phyloP scores from a whole-genome alignment of 805 yeast species.

The Candida pini region DNA sequence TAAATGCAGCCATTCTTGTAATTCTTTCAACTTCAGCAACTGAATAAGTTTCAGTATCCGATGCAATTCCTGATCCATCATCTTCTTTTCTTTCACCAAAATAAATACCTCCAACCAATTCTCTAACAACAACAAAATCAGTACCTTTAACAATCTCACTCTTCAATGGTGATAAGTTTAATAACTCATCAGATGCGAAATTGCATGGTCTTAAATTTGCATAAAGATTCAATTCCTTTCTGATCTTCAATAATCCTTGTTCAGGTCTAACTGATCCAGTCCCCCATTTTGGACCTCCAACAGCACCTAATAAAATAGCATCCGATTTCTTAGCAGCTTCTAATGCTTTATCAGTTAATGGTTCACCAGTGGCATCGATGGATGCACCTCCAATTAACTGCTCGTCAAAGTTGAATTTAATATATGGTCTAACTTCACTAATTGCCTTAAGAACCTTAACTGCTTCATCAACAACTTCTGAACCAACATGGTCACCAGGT shows the following conservation, averaged over 20 bases:
- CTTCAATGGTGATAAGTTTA: slow-evolving; percentile 85
- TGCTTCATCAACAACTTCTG: slow-evolving; percentile 86
- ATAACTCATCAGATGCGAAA: slow-evolving; percentile 78
- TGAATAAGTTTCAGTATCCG: slow-evolving; percentile 90
- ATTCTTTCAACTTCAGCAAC: slow-evolving; percentile 92
- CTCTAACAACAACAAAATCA: slow-evolving; percentile 89
- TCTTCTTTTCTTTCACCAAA: slow-evolving; percentile 96
- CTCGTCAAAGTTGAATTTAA: slow-evolving; percentile 69
- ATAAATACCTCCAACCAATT: slow-evolving; percentile 96
- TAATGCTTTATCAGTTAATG: slow-evolving; percentile 80
- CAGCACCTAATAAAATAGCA: slow-evolving; percentile 96
- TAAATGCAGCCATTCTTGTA: slow-evolving; percentile 96
- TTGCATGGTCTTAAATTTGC: slow-evolving; percentile 97
- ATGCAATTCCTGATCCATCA: slow-evolving; percentile 77
- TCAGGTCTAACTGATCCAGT: slow-evolving; percentile 95
- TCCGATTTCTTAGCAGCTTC: slow-evolving; percentile 81
- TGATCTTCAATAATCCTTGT: slow-evolving; percentile 88
- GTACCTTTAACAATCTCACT: slow-evolving; percentile 84
- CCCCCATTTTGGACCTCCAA: slow-evolving; percentile 99
- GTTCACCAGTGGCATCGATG: slow-evolving; percentile 92
- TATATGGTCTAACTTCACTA: slow-evolving; percentile 45
- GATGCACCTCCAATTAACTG: slow-evolving; percentile 98
- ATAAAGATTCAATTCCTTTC: slow-evolving; percentile 89
- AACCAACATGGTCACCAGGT: slow-evolving; percentile 97
- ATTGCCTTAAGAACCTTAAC: slow-evolving; percentile 85